phyloP scores from a whole-genome alignment of 129 eudicot genomes.

The Ambrosia artemisiifolia region DNA sequence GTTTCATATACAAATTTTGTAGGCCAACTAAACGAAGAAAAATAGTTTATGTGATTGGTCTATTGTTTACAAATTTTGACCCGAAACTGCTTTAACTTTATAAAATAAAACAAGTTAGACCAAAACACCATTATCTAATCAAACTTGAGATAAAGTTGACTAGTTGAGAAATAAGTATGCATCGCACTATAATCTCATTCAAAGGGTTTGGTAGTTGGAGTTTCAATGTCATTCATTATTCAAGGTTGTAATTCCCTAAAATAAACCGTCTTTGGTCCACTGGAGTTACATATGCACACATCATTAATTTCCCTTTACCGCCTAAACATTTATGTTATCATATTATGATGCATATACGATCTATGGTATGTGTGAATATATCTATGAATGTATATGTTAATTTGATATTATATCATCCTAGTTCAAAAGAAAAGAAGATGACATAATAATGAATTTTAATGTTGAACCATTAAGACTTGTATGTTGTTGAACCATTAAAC shows the following conservation, averaged over 20 bases:
- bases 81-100: background rate
- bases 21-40: too few relatives aligned
- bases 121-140: background rate
- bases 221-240: conserved; percentile 30
- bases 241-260: conserved; percentile 18
- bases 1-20: too few relatives aligned
- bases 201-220: conserved; percentile 27
- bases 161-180: conserved; percentile 5
- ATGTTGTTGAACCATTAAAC: too few relatives aligned
- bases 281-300: conserved; percentile 13
- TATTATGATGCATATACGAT: background rate
- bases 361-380: background rate
- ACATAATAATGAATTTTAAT: too few relatives aligned
- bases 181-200: conserved; percentile 3
- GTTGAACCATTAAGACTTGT: too few relatives aligned
- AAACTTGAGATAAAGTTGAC: conserved; percentile 7
- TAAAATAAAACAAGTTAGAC: too few relatives aligned
- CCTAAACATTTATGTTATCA: background rate
- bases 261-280: conserved; percentile 27
- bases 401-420: too few relatives aligned
- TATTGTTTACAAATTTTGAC: background rate
- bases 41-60: too few relatives aligned
- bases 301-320: background rate
- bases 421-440: too few relatives aligned
- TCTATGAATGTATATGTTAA: too few relatives aligned